Evolutionary conservation across 164 flowering plant genomes (phyloP), one percentile per base, ranked within the genome.

Genomic region (Echeveria elegans): DNA sequence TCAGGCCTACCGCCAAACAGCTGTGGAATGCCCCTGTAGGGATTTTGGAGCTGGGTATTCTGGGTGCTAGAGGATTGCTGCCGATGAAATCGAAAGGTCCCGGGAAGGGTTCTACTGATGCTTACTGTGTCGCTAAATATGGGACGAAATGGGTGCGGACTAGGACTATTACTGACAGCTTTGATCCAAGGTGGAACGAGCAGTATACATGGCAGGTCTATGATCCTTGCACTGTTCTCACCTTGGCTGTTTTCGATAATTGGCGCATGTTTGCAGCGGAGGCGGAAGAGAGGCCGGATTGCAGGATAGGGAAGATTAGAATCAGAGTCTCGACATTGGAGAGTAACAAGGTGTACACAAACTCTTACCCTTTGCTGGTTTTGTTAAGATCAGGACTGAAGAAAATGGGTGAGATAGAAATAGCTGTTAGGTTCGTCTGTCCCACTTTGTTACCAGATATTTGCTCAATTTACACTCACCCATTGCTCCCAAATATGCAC

Each of bases 171-270:
- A 76, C 80, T 0, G 97, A 95, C 70, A 79, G 86, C 72, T 87
- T 92, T 56, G 99, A 92, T 69, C 99, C 99, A 21, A 78, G 96
- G 10, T 95, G 99, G 97, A 91, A 94, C 78, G 99, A 94, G 80
- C 99, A 91, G 86, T 94, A 94, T 82, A 88, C 93, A 61, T 95
- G 97, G 99, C 96, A 92, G 72, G 97, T 95, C 6, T 95, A 81
- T 63, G 99, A 95, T 65, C 97, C 99, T 0, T 92, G 88, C 70
- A 95, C 99, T 0, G 99, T 92, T 16, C 72, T 95, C 21, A 92
- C 97, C 1, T 60, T 92, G 4, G 99, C 94, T 0, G 97, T 95
- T 11, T 95, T 95, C 29, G 99, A 94, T 79, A 94, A 94, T 66
- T 85, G 96, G 92, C 82, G 94, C 0, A 88, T 94, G 90, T 87